Base-by-base conservation (phyloP, 2,329 filamentous ascomycete species). In the Colletotrichum sp. region DNA sequence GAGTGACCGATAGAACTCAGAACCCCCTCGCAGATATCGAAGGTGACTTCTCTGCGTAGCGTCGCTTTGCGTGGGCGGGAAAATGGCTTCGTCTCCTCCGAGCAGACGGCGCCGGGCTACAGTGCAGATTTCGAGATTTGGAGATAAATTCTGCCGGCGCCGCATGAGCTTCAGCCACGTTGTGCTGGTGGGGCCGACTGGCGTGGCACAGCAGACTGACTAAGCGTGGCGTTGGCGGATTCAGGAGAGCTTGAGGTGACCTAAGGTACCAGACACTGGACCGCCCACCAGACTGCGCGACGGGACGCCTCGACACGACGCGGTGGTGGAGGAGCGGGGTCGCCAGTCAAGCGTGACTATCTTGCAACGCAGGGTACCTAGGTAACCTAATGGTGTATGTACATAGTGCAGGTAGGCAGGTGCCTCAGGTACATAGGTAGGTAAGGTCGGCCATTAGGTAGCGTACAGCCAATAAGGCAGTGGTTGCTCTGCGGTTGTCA, bases 401-500 rank as follows among this genome's bases (percentile, higher is more conserved):
- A 34, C 32, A 34, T 34, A 34, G 32, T 34, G 14, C 16, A 36
- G 13, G 34, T 36, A 36, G 34, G 34, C 34, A 36, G 13, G 32
- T 34, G 32, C 32, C 32, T 34, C 12, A 34, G 32, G 32, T 34
- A 34, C 12, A 34, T 10, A 34, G 24, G 24, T 34, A 34, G 32
- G 32, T 34, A 34, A 34, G 32, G 32, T 34, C 32, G 32, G 13
- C 32, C 14, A 38, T 16, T 18, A 38, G 36, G 43, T 61, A 52
- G 62, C 56, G 21, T 67, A 21, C 32, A 74, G 75, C 89, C 88
- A 90, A 90, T 90, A 70, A 82, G 28, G 79, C 52, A 5, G 16
- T 80, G 81, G 91, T 93, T 93, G 90, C 89, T 79, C 83, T 78
- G 89, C 83, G 81, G 89, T 91, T 90, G 88, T 86, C 81, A 83